Evolutionary conservation across 805 yeast genomes (phyloP), one percentile per base, ranked within the genome.

Genomic region (Huiozyma sinensis): DNA sequence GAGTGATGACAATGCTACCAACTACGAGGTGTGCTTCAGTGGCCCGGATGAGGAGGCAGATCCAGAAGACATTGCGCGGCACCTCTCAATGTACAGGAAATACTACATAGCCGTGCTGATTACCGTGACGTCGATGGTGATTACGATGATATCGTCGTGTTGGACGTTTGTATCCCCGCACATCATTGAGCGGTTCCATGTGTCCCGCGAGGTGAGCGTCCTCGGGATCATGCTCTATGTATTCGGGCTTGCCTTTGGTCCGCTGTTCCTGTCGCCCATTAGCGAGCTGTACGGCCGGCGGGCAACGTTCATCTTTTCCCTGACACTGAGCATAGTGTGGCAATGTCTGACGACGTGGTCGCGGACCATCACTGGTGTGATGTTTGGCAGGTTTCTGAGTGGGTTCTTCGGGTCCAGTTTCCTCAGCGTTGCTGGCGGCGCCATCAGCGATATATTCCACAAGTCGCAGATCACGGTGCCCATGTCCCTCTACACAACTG

Each of bases 371-470:
- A 79, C 78, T 7, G 84, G 81, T 32, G 64, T 84, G 45, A 60
- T 81, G 45, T 74, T 81, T 39, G 75, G 80, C 42, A 73, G 92
- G 49, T 76, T 81, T 50, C 62, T 81, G 47, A 76, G 79, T 9
- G 92, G 92, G 0, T 70, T 83, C 38, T 80, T 80, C 51, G 88
- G 88, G 4, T 79, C 86, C 41, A 81, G 84, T 2, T 83, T 87
- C 36, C 66, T 84, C 50, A 76, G 81, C 48, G 81, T 83, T 31
- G 86, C 87, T 7, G 88, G 89, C 33, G 94, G 92, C 17, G 72
- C 83, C 1, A 66, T 84, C 38, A 78, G 86, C 8, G 95, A 84
- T 60, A 68, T 83, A 45, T 84, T 78, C 67, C 66, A 66, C 13
- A 77, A 77, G 46, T 62, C 69, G 43, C 72, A 77, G 36, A 75